Evolutionary conservation across 129 eudicot genomes (phyloP), one percentile per base, ranked within the genome.

Genomic region (Artemisia argyi): DNA sequence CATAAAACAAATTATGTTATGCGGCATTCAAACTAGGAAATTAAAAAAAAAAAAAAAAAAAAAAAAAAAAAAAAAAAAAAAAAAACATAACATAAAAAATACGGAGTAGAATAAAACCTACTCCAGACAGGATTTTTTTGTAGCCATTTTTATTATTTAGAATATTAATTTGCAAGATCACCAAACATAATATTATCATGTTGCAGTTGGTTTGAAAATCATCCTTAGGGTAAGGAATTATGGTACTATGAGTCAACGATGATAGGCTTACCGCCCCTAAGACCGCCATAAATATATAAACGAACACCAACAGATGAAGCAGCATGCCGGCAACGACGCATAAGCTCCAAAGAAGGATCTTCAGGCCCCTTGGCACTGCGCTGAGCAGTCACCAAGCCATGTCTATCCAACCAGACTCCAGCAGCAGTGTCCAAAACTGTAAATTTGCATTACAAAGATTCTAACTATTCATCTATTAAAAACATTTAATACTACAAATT

Each of bases 351-450:
- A 66, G 97, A 78, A 57, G 97, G 91, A 86, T 90, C 97, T 16
- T 94, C 99, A 49, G 65, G 84, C 46, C 82, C 86, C 81, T 86
- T 94, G 82, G 32, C 83, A 76, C 56, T 71, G 32, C 85, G 87
- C 32, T 89, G 67, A 16, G 92, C 79, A 19, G 97, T 94, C 59
- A 94, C 97, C 69, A 94, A 86, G 54, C 99, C 99, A 73, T 88
- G 85, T 79, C 88, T 90, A 77, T 94, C 99, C 14, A 90, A 76
- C 99, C 99, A 94, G 55, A 84, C 96, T 66, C 99, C 99, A 81
- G 99, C 99, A 62, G 99, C 97, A 74, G 99, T 94, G 81, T 94
- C 99, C 88, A 94, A 76, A 19, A 94, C 99, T 94, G 81, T 73
- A 71, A 70, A 50, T 48, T 63, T 44, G 8, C 72, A 39, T 53